These are phyloP conservation scores for Tetrapisispora nanseiensis DNA, from an alignment of 805 yeast genomes.

Conservation along the genomic window DNA sequence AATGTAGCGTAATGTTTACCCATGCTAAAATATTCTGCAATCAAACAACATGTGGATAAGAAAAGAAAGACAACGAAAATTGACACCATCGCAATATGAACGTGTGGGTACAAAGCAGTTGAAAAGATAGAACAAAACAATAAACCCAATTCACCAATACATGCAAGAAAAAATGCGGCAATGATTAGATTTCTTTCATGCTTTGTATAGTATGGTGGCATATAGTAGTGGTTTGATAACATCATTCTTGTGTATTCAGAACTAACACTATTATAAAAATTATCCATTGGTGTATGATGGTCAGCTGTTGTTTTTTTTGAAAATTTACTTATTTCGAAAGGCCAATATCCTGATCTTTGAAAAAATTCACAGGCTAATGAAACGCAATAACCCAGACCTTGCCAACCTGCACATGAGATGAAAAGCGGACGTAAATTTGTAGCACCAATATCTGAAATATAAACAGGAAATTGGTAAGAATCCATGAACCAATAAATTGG, in stretches of 20 bases:
- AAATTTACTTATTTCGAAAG: constrained; percentile 6
- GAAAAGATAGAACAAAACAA: constrained; percentile 66
- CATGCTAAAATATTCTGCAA: constrained; percentile 38
- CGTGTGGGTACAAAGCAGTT: constrained; percentile 45
- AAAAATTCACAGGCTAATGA: constrained; percentile 53
- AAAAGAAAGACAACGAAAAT: constrained; percentile 64
- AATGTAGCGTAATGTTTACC: constrained; percentile 36
- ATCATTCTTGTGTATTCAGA: constrained; percentile 15
- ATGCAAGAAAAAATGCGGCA: constrained; percentile 36
- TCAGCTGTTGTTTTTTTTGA: constrained; percentile 33
- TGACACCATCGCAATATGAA: constrained; percentile 57
- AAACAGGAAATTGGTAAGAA: constrained; percentile 42
- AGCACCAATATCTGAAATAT: constrained; percentile 80
- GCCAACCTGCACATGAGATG: constrained; percentile 65
- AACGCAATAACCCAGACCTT: constrained; percentile 62
- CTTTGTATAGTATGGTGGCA: constrained; percentile 34
- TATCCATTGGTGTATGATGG: constrained; percentile 19
- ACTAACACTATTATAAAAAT: constrained; percentile 3
- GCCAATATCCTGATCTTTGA: constrained; percentile 45
- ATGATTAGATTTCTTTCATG: constrained; percentile 34
- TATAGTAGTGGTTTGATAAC: constrained; percentile 13
- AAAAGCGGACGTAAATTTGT: constrained; percentile 77
- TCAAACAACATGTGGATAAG: constrained; percentile 37
- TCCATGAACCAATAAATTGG: constrained; percentile 55
- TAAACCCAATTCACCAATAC: constrained; percentile 62